Evolutionary conservation across 108 stramenopile genomes (phyloP).

Genomic region (Conticribra guillardii): DNA sequence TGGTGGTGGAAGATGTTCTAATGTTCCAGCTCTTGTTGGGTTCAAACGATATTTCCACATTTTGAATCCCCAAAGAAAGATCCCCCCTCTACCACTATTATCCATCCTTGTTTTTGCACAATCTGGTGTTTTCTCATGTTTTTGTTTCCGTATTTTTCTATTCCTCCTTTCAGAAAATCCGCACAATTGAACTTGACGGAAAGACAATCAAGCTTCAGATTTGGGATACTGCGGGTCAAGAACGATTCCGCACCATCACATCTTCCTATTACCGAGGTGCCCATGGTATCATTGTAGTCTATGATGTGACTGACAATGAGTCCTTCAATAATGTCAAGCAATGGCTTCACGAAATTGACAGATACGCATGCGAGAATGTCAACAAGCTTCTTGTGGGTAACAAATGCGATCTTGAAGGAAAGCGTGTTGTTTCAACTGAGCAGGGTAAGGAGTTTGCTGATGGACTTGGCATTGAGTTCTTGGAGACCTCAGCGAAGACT

Average conservation of each 20-base stretch:
- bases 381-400: slow-evolving; percentile 99
- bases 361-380: slow-evolving; percentile 98
- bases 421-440: slow-evolving; percentile 95
- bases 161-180: slow-evolving; percentile 83
- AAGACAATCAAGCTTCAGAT: slow-evolving; percentile 99
- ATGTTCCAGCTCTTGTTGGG: too few species aligned
- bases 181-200: slow-evolving; percentile 97
- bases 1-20: too few species aligned
- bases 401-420: slow-evolving; percentile 96
- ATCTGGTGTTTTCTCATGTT: background rate
- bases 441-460: slow-evolving; percentile 99
- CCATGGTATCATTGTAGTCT: slow-evolving; percentile 98
- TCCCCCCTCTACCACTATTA: too few species aligned
- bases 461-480: slow-evolving; percentile 95
- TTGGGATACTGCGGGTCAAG: slow-evolving; percentile 95
- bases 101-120: slow-evolving; percentile 7
- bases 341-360: slow-evolving; percentile 99
- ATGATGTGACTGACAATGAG: slow-evolving; percentile 96
- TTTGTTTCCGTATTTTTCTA: background rate
- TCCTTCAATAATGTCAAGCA: slow-evolving; percentile 99
- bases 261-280: slow-evolving; percentile 91
- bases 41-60: too few species aligned
- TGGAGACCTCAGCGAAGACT: slow-evolving; percentile 99
- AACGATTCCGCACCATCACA: slow-evolving; percentile 91
- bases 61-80: too few species aligned